These are phyloP conservation scores for Colletotrichum sp. DNA, from an alignment of 2,329 filamentous ascomycete genomes.

Conservation along the genomic window DNA sequence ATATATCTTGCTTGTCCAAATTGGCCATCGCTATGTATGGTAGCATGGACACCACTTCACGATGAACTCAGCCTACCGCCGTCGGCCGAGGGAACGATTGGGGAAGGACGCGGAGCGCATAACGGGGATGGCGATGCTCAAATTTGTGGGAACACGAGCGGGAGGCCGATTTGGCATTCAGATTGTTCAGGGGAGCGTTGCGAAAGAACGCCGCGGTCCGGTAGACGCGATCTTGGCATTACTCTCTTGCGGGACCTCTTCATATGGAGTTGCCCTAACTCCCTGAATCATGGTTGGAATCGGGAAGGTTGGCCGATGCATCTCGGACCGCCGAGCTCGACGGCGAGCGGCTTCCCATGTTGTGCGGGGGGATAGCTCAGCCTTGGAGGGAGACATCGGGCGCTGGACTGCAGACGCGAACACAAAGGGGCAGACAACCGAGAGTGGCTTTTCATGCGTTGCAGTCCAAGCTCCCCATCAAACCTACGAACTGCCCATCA, in stretches of 20 bases:
- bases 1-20: not conserved
- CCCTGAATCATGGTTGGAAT: not conserved
- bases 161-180: not conserved
- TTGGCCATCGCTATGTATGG: not conserved
- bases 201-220: not conserved
- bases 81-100: not conserved
- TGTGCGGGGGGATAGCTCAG: not conserved
- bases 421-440: not conserved
- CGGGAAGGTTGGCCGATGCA: conserved; percentile 3
- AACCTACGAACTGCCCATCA: not conserved
- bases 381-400: not conserved
- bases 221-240: conserved; percentile 5
- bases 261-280: not conserved
- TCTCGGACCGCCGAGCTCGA: not conserved
- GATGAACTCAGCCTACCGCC: not conserved
- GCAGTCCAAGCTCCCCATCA: not conserved
- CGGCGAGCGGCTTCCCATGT: not conserved
- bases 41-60: not conserved
- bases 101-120: not conserved
- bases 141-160: conserved; percentile 2
- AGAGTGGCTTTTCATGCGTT: not conserved
- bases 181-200: not conserved
- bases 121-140: not conserved
- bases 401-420: not conserved
- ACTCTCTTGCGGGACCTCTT: not conserved